Evolutionary conservation across 1,139 yeast species (phyloP).

Genomic region (Blastobotrys raffinosifermentans): DNA sequence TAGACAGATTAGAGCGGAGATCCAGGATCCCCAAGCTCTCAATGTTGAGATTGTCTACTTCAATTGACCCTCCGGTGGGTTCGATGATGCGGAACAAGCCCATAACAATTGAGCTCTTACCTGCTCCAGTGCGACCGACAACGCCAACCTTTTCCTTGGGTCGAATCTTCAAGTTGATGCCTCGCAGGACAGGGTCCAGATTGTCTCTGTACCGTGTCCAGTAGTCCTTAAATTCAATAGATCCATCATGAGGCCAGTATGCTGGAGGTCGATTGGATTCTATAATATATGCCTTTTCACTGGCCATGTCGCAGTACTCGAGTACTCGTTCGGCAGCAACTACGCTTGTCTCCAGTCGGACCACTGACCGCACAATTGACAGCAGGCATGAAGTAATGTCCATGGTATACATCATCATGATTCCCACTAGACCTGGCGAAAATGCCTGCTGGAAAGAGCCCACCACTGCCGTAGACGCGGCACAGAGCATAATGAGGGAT

Average conservation of each 20-base stretch:
- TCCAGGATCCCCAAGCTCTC: constrained; percentile 52
- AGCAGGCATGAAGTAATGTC: constrained; percentile 56
- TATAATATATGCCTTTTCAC: constrained; percentile 47
- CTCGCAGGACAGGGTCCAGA: constrained; percentile 47
- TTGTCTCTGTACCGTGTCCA: constrained; percentile 60
- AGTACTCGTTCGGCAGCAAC: constrained; percentile 73
- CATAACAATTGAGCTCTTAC: constrained; percentile 66
- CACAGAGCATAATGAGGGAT: constrained; percentile 52
- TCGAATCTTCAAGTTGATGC: constrained; percentile 46
- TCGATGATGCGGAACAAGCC: constrained; percentile 72
- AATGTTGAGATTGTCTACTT: constrained; percentile 55
- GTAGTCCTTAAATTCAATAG: constrained; percentile 50
- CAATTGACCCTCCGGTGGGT: constrained; percentile 49
- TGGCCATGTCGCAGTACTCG: constrained; percentile 59
- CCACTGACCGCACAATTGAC: constrained; percentile 59
- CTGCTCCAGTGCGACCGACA: constrained; percentile 86
- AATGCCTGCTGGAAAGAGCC: constrained; percentile 49
- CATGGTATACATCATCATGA: constrained; percentile 65
- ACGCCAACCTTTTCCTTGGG: constrained; percentile 69
- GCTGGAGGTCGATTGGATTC: constrained; percentile 38
- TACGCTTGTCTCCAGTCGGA: constrained; percentile 67
- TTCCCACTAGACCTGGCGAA: constrained; percentile 65
- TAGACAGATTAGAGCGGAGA: constrained; percentile 53
- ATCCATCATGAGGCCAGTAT: constrained; percentile 60
- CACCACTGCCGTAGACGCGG: constrained; percentile 45